Evolutionary conservation across 1,284 basidiomycete genomes (phyloP), one percentile per base, ranked within the genome.

Genomic region (Ustilago trichophora): DNA sequence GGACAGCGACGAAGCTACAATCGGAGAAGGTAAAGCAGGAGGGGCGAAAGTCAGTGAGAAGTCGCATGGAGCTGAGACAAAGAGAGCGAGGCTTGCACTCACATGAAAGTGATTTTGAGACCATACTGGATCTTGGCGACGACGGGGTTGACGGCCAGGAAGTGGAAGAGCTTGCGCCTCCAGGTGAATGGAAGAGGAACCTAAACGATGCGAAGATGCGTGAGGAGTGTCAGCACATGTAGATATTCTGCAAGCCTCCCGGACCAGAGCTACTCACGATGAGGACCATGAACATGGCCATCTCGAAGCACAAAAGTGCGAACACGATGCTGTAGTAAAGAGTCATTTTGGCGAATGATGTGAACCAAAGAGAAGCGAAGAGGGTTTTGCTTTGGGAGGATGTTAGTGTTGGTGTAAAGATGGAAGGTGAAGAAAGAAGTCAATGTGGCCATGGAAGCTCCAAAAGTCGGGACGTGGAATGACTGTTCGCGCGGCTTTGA

Each of bases 51-150:
- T 8, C 8, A 8, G 26, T 40, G 7, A 32, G 31, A 44, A 24
- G 16, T n/a, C 7, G 21, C 26, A 18, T 18, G 4, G 16, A 2
- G 13, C 7, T 27, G 16, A 21, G 21, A 19, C 21, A 9, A 6
- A 27, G 16, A 11, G 10, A 12, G n/a, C n/a, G n/a, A n/a, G 10
- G 25, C 13, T 44, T 15, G 18, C 16, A 63, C 89, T 48, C 65
- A 92, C 90, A 97, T 95, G 85, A 96, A 96, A 6, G 91, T 91
- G 72, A 97, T 96, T 82, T 96, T 96, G n/a, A 81, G 73, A 92
- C 86, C 50, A 73, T 86, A 86, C 69, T 85, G 84, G 42, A 85
- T 76, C 76, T 85, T 85, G 57, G 84, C 85, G 78, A 73, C 48
- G 35, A 80, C 60, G 10, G 64, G 72, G 63, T 65, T 79, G 25